Evolutionary conservation across 441 rosid species (phyloP).

Genomic region (Populus hybrid): DNA sequence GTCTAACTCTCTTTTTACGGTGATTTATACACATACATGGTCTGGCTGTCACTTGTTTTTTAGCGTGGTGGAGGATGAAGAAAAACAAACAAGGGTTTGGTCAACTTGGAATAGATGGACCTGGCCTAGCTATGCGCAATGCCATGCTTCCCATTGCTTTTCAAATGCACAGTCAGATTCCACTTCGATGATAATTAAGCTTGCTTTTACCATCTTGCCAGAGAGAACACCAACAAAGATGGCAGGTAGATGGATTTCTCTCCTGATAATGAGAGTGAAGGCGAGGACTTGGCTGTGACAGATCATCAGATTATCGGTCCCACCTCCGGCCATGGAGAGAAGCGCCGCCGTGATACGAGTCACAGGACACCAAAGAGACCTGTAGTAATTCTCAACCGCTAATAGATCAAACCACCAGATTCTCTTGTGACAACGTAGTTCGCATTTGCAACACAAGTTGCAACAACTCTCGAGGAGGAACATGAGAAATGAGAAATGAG

Average conservation of each 20-base stretch:
- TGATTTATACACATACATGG: too few relatives aligned
- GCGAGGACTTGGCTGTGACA: slow-evolving; percentile 33
- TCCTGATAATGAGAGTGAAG: slow-evolving; percentile 20
- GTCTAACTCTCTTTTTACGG: not conserved
- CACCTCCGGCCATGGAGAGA: slow-evolving; percentile 10
- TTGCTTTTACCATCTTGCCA: slow-evolving; percentile 29
- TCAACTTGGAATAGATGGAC: slow-evolving; percentile 26
- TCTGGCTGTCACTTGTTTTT: not conserved
- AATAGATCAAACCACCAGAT: too few relatives aligned
- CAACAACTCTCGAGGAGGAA: not conserved
- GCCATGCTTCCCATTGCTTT: slow-evolving; percentile 34
- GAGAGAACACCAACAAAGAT: slow-evolving; percentile 28
- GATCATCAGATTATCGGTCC: slow-evolving; percentile 37
- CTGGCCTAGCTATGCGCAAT: slow-evolving; percentile 14
- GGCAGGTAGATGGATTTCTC: slow-evolving; percentile 14
- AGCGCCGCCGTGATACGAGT: not conserved
- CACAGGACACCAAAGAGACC: not conserved
- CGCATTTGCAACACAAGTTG: too few relatives aligned
- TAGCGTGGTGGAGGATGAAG: not conserved
- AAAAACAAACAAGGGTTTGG: slow-evolving; percentile 11
- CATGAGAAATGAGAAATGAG: not conserved
- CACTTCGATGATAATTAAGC: slow-evolving; percentile 31
- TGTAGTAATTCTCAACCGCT: not conserved
- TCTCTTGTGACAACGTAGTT: not conserved
- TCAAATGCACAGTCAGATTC: slow-evolving; percentile 46